Evolutionary conservation across 768 basidiomycete species (phyloP).

Genomic region (Favolaschia claudopus): DNA sequence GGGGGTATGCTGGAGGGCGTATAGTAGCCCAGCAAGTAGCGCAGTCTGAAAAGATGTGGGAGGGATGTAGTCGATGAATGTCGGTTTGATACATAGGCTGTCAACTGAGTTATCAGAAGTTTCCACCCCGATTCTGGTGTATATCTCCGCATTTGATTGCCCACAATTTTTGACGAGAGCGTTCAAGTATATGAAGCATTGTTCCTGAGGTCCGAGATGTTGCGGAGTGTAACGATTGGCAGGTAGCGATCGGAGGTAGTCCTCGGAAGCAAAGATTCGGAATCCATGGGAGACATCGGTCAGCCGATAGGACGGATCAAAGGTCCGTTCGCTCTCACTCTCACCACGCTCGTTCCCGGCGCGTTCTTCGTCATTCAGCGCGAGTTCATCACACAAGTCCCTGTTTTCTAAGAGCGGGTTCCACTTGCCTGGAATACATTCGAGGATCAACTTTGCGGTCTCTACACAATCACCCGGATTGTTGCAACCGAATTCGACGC

Average conservation of each 20-base stretch:
- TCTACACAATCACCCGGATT: conserved; percentile 8
- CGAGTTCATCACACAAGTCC: not conserved
- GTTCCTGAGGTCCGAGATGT: not conserved
- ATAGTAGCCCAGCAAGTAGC: not conserved
- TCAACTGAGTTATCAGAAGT: not conserved
- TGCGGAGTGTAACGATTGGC: not conserved
- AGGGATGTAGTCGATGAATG: not conserved
- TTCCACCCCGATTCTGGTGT: not conserved
- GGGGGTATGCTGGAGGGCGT: not conserved
- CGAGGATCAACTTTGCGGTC: not conserved
- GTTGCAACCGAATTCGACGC: not conserved
- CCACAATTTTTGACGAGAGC: not conserved
- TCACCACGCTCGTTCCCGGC: not conserved
- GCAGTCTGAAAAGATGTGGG: not conserved
- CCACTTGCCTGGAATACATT: not conserved
- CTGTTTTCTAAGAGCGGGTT: not conserved
- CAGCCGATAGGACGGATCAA: not conserved
- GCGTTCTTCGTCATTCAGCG: not conserved
- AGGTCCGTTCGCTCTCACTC: not conserved
- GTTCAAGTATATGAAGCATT: not conserved
- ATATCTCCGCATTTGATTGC: not conserved
- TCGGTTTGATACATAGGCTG: not conserved
- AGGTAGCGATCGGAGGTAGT: not conserved
- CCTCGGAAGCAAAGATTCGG: not conserved
- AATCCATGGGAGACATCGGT: not conserved